Conservation (phyloP, 257 asterid species). For the Henckelia pumila region DNA sequence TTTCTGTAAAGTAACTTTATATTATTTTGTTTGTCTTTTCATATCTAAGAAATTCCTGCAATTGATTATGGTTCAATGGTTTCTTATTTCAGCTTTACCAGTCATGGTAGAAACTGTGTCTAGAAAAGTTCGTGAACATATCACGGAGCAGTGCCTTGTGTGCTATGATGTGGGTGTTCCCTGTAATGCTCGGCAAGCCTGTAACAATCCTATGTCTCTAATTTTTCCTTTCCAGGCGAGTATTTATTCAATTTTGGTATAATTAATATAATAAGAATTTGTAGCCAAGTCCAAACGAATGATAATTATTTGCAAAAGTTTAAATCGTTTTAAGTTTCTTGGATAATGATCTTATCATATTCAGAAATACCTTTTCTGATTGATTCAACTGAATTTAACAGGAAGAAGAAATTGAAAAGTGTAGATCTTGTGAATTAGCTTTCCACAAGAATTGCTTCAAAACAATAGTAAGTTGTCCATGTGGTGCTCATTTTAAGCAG, state of each 20-base stretch:
- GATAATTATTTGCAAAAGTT: slow-evolving; percentile 13
- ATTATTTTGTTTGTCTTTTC: background rate
- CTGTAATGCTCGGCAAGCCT: slow-evolving; percentile 79
- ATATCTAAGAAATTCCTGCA: background rate
- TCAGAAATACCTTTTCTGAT: slow-evolving; percentile 19
- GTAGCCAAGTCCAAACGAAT: background rate
- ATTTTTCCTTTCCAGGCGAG: slow-evolving; percentile 94
- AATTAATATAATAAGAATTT: no score
- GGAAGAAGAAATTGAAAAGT: slow-evolving; percentile 82
- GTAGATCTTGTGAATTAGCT: slow-evolving; percentile 63
- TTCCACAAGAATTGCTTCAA: slow-evolving; percentile 79
- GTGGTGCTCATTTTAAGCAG: slow-evolving; percentile 53
- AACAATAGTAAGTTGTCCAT: slow-evolving; percentile 60
- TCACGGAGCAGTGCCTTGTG: slow-evolving; percentile 85
- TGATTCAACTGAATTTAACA: slow-evolving; percentile 33
- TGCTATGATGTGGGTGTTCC: slow-evolving; percentile 87
- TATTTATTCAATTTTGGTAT: slow-evolving; percentile 4
- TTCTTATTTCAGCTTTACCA: slow-evolving; percentile 61
- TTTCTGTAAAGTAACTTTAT: background rate
- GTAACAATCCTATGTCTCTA: slow-evolving; percentile 71
- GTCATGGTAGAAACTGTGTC: slow-evolving; percentile 82
- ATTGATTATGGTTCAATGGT: background rate
- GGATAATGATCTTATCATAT: background rate
- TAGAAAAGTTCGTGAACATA: slow-evolving; percentile 69
- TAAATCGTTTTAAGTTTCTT: slow-evolving; percentile 1